A percentile compares a stretch with the other conserved stretches of the same genome.
These are phyloP conservation scores for Senna siamea DNA, from an alignment of 306 rosid genomes.

Conservation along the genomic window DNA sequence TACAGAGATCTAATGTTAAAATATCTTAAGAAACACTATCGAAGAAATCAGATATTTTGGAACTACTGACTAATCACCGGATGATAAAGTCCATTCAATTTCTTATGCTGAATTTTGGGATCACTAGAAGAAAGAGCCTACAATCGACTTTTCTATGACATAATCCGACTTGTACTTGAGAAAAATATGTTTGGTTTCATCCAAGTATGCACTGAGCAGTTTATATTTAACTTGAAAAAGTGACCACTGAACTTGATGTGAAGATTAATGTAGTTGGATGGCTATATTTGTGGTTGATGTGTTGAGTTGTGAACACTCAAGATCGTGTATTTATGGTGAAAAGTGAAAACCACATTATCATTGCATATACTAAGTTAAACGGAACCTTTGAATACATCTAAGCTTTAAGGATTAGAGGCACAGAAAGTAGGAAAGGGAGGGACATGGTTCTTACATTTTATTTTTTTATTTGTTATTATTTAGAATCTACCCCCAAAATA, in stretches of 20 bases:
- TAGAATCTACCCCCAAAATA: not conserved
- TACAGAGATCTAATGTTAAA: constrained; percentile 56
- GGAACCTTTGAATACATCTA: not conserved
- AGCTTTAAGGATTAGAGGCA: constrained; percentile 3
- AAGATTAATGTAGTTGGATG: not conserved
- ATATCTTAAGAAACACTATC: constrained; percentile 65
- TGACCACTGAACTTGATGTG: constrained; percentile 19
- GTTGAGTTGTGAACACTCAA: not conserved
- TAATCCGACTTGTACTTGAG: constrained; percentile 4
- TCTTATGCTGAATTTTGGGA: constrained; percentile 2
- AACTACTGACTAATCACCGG: constrained; percentile 56
- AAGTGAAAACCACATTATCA: not conserved
- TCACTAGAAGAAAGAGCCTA: not conserved
- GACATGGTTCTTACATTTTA: not conserved
- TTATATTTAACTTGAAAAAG: not conserved
- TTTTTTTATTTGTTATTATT: not conserved
- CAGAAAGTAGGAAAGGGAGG: not conserved
- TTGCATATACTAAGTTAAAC: not conserved
- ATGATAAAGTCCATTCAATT: constrained; percentile 11
- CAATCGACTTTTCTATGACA: not conserved
- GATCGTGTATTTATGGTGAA: not conserved
- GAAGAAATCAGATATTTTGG: constrained; percentile 85
- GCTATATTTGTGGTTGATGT: constrained; percentile 15
- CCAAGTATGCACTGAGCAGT: not conserved
- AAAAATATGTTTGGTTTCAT: constrained; percentile 1